phyloP scores from a whole-genome alignment of 2,329 filamentous ascomycete genomes.

The Kalmusia sp. region DNA sequence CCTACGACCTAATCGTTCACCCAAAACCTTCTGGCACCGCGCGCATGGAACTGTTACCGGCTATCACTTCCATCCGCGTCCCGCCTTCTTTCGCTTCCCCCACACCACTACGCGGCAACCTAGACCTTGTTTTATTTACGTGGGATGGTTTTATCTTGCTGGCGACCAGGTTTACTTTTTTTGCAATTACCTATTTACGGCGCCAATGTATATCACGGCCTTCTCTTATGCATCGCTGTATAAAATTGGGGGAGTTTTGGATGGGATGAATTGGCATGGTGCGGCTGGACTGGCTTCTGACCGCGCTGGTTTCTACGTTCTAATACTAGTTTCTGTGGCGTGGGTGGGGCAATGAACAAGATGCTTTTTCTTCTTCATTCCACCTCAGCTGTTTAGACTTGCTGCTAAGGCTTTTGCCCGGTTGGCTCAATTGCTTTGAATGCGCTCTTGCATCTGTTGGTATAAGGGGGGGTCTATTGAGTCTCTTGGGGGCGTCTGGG shows the following conservation, averaged over 20 bases:
- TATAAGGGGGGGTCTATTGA: too few species aligned
- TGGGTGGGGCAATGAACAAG: too few species aligned
- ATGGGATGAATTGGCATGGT: too few species aligned
- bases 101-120: neutral
- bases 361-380: too few species aligned
- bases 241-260: slow-evolving; percentile 12
- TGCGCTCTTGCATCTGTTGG: too few species aligned
- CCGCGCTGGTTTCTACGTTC: too few species aligned
- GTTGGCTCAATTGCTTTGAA: too few species aligned
- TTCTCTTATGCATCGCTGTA: slow-evolving; percentile 24
- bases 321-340: too few species aligned
- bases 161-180: slow-evolving; percentile 11
- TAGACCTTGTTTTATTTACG: slow-evolving; percentile 12
- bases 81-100: neutral
- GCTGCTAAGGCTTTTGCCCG: too few species aligned
- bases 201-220: slow-evolving; percentile 26
- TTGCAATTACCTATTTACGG: slow-evolving; percentile 18
- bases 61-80: slow-evolving; percentile 3
- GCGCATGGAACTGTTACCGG: slow-evolving; percentile 7
- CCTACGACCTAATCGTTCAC: slow-evolving; percentile 23
- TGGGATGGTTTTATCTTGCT: slow-evolving; percentile 12
- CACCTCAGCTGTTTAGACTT: too few species aligned
- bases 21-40: slow-evolving; percentile 8
- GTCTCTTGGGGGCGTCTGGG: too few species aligned
- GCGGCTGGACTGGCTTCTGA: too few species aligned